Evolutionary conservation across 805 yeast genomes (phyloP).

Genomic region (Wickerhamomyces bovis): DNA sequence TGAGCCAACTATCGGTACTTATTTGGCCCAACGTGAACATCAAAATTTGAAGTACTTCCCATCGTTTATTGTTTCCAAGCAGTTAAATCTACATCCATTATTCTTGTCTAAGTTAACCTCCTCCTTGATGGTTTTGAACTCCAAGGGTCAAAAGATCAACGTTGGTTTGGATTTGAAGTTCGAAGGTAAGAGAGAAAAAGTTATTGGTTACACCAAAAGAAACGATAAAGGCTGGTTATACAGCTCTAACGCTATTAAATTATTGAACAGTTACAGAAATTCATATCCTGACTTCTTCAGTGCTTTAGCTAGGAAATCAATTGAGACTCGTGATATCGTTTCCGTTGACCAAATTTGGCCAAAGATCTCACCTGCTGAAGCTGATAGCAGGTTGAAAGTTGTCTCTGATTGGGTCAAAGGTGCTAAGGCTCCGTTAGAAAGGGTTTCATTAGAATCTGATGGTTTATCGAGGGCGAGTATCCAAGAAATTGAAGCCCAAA

Average conservation of each 20-base stretch:
- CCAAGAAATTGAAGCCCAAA: conserved; percentile 56
- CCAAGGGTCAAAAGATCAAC: conserved; percentile 47
- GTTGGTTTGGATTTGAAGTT: conserved; percentile 83
- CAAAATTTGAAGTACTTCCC: conserved; percentile 55
- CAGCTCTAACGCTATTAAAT: conserved; percentile 64
- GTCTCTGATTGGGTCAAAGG: conserved; percentile 39
- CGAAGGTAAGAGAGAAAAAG: conserved; percentile 75
- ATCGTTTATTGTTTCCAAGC: conserved; percentile 56
- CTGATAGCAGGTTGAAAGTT: conserved; percentile 23
- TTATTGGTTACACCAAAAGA: conserved; percentile 77
- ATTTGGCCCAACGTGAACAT: conserved; percentile 52
- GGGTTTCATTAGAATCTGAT: conserved; percentile 73
- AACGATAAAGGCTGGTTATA: conserved; percentile 71
- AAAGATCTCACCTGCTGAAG: conserved; percentile 26
- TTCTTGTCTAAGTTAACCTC: conserved; percentile 78
- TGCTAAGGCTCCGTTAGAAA: conserved; percentile 48
- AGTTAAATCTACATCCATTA: conserved; percentile 50
- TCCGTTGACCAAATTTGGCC: conserved; percentile 28
- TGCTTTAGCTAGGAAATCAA: conserved; percentile 26
- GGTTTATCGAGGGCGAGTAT: conserved; percentile 64
- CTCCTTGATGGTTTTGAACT: conserved; percentile 53
- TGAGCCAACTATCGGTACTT: conserved; percentile 64
- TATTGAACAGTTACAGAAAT: conserved; percentile 54
- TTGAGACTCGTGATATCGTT: conserved; percentile 25
- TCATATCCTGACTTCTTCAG: conserved; percentile 59